phyloP scores from a whole-genome alignment of 805 yeast species.

The Pichia membranifaciens region DNA sequence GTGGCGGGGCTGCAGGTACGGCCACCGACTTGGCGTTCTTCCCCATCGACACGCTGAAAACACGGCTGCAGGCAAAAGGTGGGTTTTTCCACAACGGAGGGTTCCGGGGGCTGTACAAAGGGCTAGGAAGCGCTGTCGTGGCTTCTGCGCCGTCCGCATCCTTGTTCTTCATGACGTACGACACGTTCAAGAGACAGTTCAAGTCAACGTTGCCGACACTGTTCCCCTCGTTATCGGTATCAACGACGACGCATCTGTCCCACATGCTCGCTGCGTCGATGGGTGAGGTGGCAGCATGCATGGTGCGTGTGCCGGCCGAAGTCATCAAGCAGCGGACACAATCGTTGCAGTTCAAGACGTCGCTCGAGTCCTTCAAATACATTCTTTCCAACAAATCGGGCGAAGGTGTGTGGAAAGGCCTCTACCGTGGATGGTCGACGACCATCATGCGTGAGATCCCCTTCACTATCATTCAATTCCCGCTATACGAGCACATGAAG shows the following conservation, averaged over 20 bases:
- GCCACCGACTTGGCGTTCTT: slow-evolving; percentile 91
- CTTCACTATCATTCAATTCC: slow-evolving; percentile 92
- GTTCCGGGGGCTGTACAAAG: slow-evolving; percentile 83
- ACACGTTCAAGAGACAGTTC: slow-evolving; percentile 49
- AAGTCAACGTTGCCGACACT: slow-evolving; percentile 17
- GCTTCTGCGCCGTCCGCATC: slow-evolving; percentile 93
- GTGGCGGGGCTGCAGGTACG: slow-evolving; percentile 96
- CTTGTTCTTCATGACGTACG: slow-evolving; percentile 78
- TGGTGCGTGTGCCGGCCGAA: slow-evolving; percentile 94
- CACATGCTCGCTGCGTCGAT: slow-evolving; percentile 87
- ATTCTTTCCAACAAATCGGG: slow-evolving; percentile 61
- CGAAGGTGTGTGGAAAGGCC: slow-evolving; percentile 70
- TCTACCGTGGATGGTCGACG: slow-evolving; percentile 90
- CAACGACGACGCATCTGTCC: slow-evolving; percentile 36
- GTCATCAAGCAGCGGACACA: slow-evolving; percentile 95
- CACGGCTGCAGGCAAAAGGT: slow-evolving; percentile 90
- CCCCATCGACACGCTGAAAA: slow-evolving; percentile 93
- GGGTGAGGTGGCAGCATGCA: slow-evolving; percentile 92
- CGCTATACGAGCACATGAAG: slow-evolving; percentile 83
- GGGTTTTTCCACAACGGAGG: slow-evolving; percentile 94
- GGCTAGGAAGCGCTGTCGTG: slow-evolving; percentile 86
- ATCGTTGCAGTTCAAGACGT: slow-evolving; percentile 50
- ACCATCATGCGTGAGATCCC: slow-evolving; percentile 96
- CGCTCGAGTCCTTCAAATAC: slow-evolving; percentile 60
- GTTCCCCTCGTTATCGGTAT: slow-evolving; percentile 17